Base-by-base conservation (phyloP, 352 stramenopile genomes). In the Pythium apleroticum region DNA sequence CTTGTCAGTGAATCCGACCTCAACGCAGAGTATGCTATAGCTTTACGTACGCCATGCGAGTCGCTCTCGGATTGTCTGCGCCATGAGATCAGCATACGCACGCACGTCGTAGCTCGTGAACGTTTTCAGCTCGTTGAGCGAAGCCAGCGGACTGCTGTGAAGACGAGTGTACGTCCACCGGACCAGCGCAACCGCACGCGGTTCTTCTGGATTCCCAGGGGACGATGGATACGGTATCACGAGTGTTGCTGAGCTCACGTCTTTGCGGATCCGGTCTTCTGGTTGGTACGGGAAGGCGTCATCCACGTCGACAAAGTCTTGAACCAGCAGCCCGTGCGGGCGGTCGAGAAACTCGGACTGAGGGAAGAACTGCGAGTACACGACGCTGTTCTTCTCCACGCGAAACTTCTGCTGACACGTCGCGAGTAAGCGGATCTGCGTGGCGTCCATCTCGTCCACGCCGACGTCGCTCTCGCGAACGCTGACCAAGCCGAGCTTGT, bases 301-400 rank as follows among this genome's bases (percentile, higher is more conserved):
- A 60, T 87, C 78, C 6, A 63, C 56, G 52, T 84, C 71, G 3
- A 72, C 66, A 28, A 65, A 78, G 60, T 87, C 76, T 20, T 71
- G 57, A 28, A 70, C 56, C 9, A 81, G 57, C 8, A 87, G 48
- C 6, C 65, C 78, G 60, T 76, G 79, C 58, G 60, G 53, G 0
- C 66, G 67, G 25, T 75, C 48, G 0, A 60, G 56, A 37, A 69
- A 54, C 9, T 73, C 60, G 20, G 60, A 30, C 2, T 70, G 52
- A 50, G 72, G 59, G 9, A 72, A 50, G 41, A 71, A 84, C 8
- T 74, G 60, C 4, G 73, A 65, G 37, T 80, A 84, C 14, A 65
- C 69, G 30, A 75, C 65, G 20, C 58, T 72, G 58, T 84, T 84
- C 39, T 74, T 73, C 69, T 88, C 79, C 52, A 86, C 73, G 10